phyloP scores from a whole-genome alignment of 2,329 filamentous ascomycete genomes.

The Epichloe sibirici region DNA sequence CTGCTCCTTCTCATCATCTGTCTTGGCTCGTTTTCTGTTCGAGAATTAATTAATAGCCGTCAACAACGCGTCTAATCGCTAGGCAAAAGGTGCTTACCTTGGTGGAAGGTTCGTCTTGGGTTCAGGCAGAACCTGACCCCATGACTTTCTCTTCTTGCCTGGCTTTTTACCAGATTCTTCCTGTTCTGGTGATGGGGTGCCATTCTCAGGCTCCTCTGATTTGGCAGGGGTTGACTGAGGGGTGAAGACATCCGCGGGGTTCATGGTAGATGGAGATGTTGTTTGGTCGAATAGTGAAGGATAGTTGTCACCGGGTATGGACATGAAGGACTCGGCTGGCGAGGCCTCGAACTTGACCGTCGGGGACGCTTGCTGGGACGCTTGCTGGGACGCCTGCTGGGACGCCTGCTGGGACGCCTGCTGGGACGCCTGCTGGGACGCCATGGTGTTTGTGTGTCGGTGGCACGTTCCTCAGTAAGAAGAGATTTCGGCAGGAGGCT shows the following conservation, averaged over 20 bases:
- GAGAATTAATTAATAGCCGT: slow-evolving; percentile 8
- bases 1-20: slow-evolving; percentile 97
- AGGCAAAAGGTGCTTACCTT: slow-evolving; percentile 41
- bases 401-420: too few relatives aligned
- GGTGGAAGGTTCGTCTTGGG: slow-evolving; percentile 94
- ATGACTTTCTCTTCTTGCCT: slow-evolving; percentile 92
- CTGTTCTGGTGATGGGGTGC: slow-evolving; percentile 4
- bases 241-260: slow-evolving; percentile 38
- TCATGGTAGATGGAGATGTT: slow-evolving; percentile 24
- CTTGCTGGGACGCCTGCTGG: too few relatives aligned
- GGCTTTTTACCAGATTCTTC: slow-evolving; percentile 51
- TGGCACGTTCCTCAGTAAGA: not conserved
- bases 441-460: slow-evolving; percentile 19
- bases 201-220: slow-evolving; percentile 12
- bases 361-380: slow-evolving; percentile 28
- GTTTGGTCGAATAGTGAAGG: slow-evolving; percentile 34
- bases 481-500: not conserved
- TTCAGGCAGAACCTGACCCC: slow-evolving; percentile 92
- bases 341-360: slow-evolving; percentile 41
- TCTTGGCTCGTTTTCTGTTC: slow-evolving; percentile 86
- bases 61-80: not conserved
- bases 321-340: slow-evolving; percentile 41
- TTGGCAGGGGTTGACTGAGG: slow-evolving; percentile 26
- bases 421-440: slow-evolving; percentile 27
- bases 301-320: slow-evolving; percentile 35